These are phyloP conservation scores for Sugiyamaella japonica DNA, from an alignment of 1,139 yeast species.

Conservation along the genomic window DNA sequence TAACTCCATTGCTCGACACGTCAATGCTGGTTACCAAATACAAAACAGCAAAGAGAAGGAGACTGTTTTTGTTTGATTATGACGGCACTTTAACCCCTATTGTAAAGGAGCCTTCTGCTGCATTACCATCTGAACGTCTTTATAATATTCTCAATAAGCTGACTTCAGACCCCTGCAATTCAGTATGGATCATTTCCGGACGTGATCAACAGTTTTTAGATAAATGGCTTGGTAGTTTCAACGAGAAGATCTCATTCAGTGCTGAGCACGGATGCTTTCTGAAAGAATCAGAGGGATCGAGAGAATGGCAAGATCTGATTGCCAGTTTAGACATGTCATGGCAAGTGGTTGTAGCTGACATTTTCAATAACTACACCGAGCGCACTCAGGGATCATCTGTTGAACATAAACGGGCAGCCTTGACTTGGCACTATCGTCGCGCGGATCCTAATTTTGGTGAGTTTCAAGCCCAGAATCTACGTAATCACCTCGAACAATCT, in stretches of 20 bases:
- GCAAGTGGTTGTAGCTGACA: conserved; percentile 77
- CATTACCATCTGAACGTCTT: conserved; percentile 82
- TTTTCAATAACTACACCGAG: conserved; percentile 73
- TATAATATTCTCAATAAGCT: conserved; percentile 59
- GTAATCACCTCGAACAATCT: conserved; percentile 59
- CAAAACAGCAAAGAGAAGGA: conserved; percentile 57
- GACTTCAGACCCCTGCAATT: conserved; percentile 74
- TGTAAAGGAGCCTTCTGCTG: conserved; percentile 97
- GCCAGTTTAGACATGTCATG: conserved; percentile 88
- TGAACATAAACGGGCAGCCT: conserved; percentile 87
- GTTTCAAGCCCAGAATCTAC: conserved; percentile 77
- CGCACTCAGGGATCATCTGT: conserved; percentile 88
- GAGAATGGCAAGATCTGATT: conserved; percentile 80
- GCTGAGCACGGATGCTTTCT: conserved; percentile 98
- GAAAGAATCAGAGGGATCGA: conserved; percentile 55
- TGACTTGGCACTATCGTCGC: conserved; percentile 97
- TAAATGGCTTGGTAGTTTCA: conserved; percentile 75
- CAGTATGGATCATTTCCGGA: conserved; percentile 94
- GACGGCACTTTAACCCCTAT: conserved; percentile 98
- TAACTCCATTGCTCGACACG: conserved; percentile 84
- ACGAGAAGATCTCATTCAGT: conserved; percentile 67
- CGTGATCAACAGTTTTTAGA: conserved; percentile 90
- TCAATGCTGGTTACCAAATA: conserved; percentile 57
- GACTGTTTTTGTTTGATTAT: conserved; percentile 88
- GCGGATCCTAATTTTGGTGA: conserved; percentile 91